Evolutionary conservation across 768 basidiomycete genomes (phyloP).

Genomic region (Psilocybe sp.): DNA sequence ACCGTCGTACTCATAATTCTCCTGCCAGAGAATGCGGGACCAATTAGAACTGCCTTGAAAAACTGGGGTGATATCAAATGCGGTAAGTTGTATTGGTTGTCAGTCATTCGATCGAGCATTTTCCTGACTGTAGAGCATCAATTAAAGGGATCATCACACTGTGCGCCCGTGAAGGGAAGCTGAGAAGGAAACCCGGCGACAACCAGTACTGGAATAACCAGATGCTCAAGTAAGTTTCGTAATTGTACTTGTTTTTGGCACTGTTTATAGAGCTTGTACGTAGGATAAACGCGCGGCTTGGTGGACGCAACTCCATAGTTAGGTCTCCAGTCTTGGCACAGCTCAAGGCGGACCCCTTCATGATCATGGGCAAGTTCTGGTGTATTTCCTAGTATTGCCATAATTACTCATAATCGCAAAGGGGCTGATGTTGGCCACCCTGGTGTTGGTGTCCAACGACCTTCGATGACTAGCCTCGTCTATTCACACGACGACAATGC

Average conservation of each 20-base stretch:
- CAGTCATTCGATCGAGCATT: neutral
- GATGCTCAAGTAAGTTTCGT: conserved; percentile 42
- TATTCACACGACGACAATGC: conserved; percentile 47
- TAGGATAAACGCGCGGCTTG: conserved; percentile 56
- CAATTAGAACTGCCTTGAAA: conserved; percentile 46
- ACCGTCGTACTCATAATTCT: conserved; percentile 45
- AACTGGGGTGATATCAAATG: conserved; percentile 47
- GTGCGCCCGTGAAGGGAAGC: conserved; percentile 38
- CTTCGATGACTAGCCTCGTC: conserved; percentile 61
- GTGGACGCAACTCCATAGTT: conserved; percentile 44
- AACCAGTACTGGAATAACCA: conserved; percentile 59
- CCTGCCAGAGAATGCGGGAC: conserved; percentile 46
- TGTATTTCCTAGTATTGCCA: neutral
- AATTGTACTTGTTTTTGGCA: neutral
- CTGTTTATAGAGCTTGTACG: neutral
- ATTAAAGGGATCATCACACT: conserved; percentile 40
- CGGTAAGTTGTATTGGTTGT: conserved; percentile 16
- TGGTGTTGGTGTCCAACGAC: conserved; percentile 44
- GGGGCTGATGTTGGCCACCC: conserved; percentile 69
- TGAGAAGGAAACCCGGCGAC: conserved; percentile 18
- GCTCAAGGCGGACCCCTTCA: conserved; percentile 27
- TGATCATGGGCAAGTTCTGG: conserved; percentile 34
- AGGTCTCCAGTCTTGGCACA: conserved; percentile 16
- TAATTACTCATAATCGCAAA: conserved; percentile 12
- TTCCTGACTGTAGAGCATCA: conserved; percentile 6